Percentiles rank a stretch among this genome's conserved stretches.
phyloP scores from a whole-genome alignment of 305 asterid species.

The Ilex paraguariensis region DNA sequence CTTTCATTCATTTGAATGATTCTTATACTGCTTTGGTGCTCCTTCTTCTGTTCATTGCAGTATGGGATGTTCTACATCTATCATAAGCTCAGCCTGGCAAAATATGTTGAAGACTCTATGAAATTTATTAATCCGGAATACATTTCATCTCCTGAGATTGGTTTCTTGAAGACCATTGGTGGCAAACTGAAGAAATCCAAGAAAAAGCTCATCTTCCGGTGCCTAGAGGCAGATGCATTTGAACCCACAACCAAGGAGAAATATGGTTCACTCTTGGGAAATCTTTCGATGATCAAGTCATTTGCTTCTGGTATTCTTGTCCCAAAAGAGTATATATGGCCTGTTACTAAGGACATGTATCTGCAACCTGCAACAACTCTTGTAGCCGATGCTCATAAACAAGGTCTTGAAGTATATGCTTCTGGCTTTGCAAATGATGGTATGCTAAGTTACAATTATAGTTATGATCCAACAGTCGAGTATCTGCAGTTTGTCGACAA shows the following conservation, averaged over 20 bases:
- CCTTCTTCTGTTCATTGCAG: slow-evolving; percentile 29
- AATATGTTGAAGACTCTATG: slow-evolving; percentile 40
- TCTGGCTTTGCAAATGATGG: slow-evolving; percentile 61
- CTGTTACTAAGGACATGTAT: slow-evolving; percentile 36
- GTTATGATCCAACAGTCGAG: slow-evolving; percentile 77
- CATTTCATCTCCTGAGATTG: slow-evolving; percentile 86
- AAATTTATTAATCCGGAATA: slow-evolving; percentile 36
- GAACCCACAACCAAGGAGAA: slow-evolving; percentile 79
- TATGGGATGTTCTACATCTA: slow-evolving; percentile 60
- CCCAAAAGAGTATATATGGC: slow-evolving; percentile 70
- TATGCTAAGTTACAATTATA: slow-evolving; percentile 45
- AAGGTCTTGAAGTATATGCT: slow-evolving; percentile 74
- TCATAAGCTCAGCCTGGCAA: slow-evolving; percentile 67
- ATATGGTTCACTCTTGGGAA: slow-evolving; percentile 52
- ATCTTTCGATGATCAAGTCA: slow-evolving; percentile 62
- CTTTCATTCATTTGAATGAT: no score
- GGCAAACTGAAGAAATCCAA: slow-evolving; percentile 39
- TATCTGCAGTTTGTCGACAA: slow-evolving; percentile 63
- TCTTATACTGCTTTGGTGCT: background rate
- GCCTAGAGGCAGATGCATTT: slow-evolving; percentile 35
- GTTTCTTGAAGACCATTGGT: slow-evolving; percentile 52
- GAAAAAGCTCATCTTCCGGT: slow-evolving; percentile 66
- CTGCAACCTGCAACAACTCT: slow-evolving; percentile 41
- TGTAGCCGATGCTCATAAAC: slow-evolving; percentile 69
- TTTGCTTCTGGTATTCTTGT: slow-evolving; percentile 83